These are phyloP conservation scores for Trypanosoma conorhini DNA, from an alignment of 208 protist genomes.

Conservation along the genomic window DNA sequence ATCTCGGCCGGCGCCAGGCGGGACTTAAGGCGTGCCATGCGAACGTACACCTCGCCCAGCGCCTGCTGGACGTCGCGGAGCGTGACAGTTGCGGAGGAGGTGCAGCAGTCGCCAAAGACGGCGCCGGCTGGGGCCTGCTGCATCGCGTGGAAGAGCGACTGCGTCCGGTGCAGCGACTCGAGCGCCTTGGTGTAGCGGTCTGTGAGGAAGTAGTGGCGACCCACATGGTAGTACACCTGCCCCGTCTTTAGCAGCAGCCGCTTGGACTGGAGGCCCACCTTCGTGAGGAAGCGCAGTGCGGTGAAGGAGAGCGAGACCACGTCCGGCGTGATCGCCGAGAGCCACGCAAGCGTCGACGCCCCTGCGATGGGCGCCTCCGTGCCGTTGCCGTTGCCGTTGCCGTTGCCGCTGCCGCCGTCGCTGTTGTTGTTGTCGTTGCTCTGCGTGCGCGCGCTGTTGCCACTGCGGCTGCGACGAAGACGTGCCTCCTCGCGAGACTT, in stretches of 20 bases:
- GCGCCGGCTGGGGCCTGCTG: slow-evolving; percentile 37
- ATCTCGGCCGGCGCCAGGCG: slow-evolving; percentile 18
- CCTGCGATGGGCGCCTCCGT: background rate
- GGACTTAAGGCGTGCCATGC: slow-evolving; percentile 53
- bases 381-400: background rate
- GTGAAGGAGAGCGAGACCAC: slow-evolving; percentile 71
- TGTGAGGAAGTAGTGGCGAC: slow-evolving; percentile 49
- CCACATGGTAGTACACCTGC: slow-evolving; percentile 75
- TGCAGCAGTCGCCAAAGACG: slow-evolving; percentile 52
- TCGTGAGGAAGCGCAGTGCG: slow-evolving; percentile 67
- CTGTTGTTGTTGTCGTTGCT: too few species aligned
- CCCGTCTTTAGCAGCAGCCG: slow-evolving; percentile 59
- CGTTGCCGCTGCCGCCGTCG: background rate
- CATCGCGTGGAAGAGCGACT: slow-evolving; percentile 56
- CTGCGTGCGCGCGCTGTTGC: too few species aligned
- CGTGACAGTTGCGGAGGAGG: slow-evolving; percentile 31
- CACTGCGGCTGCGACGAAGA: background rate
- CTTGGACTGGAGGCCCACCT: slow-evolving; percentile 41
- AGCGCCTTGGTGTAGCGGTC: slow-evolving; percentile 83
- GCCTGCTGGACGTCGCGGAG: slow-evolving; percentile 41
- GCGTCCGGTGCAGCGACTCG: slow-evolving; percentile 67
- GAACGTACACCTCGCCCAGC: slow-evolving; percentile 62
- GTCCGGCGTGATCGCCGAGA: slow-evolving; percentile 56
- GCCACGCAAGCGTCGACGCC: slow-evolving; percentile 54
- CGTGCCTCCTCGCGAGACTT: slow-evolving; percentile 30